These are phyloP conservation scores for Globisporangium canariense DNA, from an alignment of 352 stramenopile genomes.

Conservation along the genomic window DNA sequence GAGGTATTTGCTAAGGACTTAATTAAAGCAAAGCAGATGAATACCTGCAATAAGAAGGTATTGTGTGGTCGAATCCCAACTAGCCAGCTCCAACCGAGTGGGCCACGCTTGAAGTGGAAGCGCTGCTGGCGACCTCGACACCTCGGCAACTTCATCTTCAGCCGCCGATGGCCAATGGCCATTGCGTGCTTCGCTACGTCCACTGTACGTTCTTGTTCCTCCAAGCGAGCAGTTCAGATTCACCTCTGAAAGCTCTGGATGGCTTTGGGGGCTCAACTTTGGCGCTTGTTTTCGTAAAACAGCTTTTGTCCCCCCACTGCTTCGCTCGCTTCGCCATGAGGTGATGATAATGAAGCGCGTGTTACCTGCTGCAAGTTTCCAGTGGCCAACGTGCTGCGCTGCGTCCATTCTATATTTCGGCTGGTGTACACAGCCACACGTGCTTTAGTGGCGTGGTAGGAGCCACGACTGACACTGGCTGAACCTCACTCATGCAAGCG, in stretches of 20 bases:
- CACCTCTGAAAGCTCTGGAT: background rate
- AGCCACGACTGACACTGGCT: too few relatives aligned
- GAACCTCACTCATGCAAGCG: too few relatives aligned
- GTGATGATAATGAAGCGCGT: too few relatives aligned
- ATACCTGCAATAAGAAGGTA: background rate
- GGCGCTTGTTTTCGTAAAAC: background rate
- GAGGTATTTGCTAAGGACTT: background rate
- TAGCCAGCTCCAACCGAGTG: too few relatives aligned
- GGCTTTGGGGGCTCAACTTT: background rate
- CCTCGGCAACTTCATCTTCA: background rate
- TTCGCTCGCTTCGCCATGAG: too few relatives aligned
- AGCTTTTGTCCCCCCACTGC: background rate
- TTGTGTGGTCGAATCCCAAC: background rate
- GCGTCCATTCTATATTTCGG: too few relatives aligned
- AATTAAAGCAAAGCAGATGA: background rate
- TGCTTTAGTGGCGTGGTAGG: too few relatives aligned
- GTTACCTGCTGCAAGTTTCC: too few relatives aligned
- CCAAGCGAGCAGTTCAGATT: conserved; percentile 1
- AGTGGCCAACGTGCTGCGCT: too few relatives aligned
- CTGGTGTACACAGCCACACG: too few relatives aligned
- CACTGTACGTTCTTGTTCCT: background rate
- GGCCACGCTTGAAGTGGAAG: too few relatives aligned
- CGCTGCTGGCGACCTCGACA: too few relatives aligned
- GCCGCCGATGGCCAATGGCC: background rate
- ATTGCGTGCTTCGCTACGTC: background rate